Conservation (phyloP, 1,284 basidiomycete genomes). For the Cutaneotrichosporon sp. region DNA sequence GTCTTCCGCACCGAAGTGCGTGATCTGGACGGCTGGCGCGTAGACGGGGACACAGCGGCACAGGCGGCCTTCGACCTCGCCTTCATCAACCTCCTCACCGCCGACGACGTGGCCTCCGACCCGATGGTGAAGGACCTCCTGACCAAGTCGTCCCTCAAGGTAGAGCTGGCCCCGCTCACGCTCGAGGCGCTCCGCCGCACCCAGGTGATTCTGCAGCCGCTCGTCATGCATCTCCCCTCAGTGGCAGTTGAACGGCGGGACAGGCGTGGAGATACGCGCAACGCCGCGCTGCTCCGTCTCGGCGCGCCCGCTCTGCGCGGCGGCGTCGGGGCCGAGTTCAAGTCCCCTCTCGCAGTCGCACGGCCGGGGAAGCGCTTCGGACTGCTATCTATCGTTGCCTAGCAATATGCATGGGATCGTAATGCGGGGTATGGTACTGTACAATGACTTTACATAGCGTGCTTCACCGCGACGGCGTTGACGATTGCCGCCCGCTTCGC, state of each 20-base stretch:
- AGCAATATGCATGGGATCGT: constrained; percentile 2
- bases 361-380: constrained; percentile 46
- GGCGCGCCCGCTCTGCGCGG: constrained; percentile 27
- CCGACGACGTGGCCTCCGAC: constrained; percentile 20
- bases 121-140: constrained; percentile 20
- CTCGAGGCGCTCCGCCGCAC: constrained; percentile 31
- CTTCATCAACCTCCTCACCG: constrained; percentile 30
- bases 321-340: constrained; percentile 34
- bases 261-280: constrained; percentile 18
- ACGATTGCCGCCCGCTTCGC: constrained; percentile 64
- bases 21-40: constrained; percentile 25
- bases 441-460: constrained; percentile 56
- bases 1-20: constrained; percentile 23
- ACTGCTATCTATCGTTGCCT: constrained; percentile 39
- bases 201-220: constrained; percentile 37
- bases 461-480: constrained; percentile 75
- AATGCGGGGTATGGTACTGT: constrained; percentile 15
- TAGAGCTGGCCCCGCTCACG: constrained; percentile 21
- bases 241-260: constrained; percentile 5
- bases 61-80: constrained; percentile 37
- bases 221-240: constrained; percentile 27
- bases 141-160: constrained; percentile 15
- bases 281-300: constrained; percentile 34
- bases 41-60: constrained; percentile 8
- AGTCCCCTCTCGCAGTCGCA: constrained; percentile 41